Evolutionary conservation across 208 protist genomes (phyloP).

Genomic region (Porcisia hertigi): DNA sequence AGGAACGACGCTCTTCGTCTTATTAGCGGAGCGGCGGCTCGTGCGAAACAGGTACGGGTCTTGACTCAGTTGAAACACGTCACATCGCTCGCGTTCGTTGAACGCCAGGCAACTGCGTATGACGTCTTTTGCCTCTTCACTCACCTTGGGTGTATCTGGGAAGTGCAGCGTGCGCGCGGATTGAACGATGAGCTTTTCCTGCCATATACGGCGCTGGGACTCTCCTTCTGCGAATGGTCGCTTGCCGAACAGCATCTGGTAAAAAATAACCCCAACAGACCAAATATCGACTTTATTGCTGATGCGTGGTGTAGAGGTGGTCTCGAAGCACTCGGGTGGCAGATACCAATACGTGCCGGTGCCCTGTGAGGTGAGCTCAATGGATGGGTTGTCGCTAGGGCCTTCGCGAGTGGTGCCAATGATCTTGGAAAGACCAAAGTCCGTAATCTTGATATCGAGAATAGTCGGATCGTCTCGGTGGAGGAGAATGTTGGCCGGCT

Average conservation of each 20-base stretch:
- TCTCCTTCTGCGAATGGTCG: constrained; percentile 95
- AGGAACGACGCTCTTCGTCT: constrained; percentile 22
- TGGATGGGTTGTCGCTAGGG: constrained; percentile 70
- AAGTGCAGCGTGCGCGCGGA: constrained; percentile 63
- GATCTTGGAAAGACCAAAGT: constrained; percentile 97
- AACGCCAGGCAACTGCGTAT: constrained; percentile 75
- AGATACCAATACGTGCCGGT: constrained; percentile 97
- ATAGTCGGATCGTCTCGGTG: constrained; percentile 61
- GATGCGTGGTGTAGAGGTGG: constrained; percentile 71
- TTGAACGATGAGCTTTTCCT: constrained; percentile 76
- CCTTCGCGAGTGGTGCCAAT: constrained; percentile 67
- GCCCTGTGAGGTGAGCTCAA: constrained; percentile 96
- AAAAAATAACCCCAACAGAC: constrained; percentile 95
- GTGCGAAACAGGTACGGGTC: constrained; percentile 70
- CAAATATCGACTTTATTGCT: constrained; percentile 93
- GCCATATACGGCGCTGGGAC: constrained; percentile 87
- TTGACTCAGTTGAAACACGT: constrained; percentile 69
- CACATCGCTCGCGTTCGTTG: constrained; percentile 69
- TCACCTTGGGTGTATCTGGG: constrained; percentile 70
- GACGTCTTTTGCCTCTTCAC: constrained; percentile 79
- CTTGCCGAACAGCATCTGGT: constrained; percentile 94
- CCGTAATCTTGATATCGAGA: constrained; percentile 95
- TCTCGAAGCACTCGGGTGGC: constrained; percentile 95
- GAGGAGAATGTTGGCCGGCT: constrained; percentile 77
- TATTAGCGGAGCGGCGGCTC: constrained; percentile 29